phyloP scores from a whole-genome alignment of 345 rosid species.

The Trapa incisa region DNA sequence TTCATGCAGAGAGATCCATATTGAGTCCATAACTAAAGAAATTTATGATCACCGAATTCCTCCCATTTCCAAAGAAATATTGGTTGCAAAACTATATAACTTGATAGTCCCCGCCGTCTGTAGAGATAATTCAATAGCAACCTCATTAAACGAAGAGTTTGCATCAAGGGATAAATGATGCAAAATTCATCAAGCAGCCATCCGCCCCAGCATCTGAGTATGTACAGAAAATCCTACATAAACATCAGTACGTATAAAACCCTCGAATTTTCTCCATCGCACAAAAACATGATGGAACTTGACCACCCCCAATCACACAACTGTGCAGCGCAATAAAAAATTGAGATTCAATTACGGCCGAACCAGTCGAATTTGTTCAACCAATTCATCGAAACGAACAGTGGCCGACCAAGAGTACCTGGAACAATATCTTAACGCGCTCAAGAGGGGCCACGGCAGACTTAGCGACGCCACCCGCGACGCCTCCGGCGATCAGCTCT shows the following conservation, averaged over 20 bases:
- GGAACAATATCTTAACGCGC: slow-evolving; percentile 84
- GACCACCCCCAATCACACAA: background rate
- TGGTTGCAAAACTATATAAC: too few species aligned
- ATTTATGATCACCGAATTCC: background rate
- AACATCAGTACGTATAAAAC: background rate
- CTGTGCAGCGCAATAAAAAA: background rate
- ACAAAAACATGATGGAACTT: background rate
- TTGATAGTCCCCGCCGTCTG: too few species aligned
- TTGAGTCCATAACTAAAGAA: background rate
- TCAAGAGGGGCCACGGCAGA: slow-evolving; percentile 85
- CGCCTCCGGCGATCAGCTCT: slow-evolving; percentile 84
- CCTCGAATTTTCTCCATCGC: background rate
- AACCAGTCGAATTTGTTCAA: background rate
- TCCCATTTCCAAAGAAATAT: background rate
- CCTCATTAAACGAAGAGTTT: background rate
- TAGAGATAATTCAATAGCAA: background rate
- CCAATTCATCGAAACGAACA: background rate
- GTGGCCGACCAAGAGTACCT: slow-evolving; percentile 25
- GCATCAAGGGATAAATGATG: background rate
- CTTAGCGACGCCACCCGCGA: slow-evolving; percentile 83
- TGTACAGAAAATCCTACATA: too few species aligned
- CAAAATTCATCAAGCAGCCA: background rate
- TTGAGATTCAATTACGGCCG: background rate
- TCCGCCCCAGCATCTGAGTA: background rate
- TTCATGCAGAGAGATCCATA: background rate